Conservation (phyloP, 1,284 basidiomycete genomes). For the Heterobasidion annosum region DNA sequence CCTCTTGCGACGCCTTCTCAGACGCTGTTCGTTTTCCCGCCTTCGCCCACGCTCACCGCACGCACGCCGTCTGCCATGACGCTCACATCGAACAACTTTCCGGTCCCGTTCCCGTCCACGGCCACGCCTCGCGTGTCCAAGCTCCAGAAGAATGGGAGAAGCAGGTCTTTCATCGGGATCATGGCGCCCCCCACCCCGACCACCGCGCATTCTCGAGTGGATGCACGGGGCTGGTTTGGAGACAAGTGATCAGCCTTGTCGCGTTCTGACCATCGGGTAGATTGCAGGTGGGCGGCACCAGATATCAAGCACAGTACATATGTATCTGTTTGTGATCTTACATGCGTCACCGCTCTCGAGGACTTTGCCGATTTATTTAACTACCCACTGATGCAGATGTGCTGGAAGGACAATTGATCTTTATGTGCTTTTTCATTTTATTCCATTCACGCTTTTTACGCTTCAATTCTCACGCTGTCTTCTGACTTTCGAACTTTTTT, state of each 20-base stretch:
- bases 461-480: conserved; percentile 2
- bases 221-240: conserved; percentile 68
- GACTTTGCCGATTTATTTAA: background rate
- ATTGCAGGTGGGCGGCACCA: too few relatives aligned
- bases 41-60: conserved; percentile 56
- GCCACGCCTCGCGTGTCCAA: conserved; percentile 68
- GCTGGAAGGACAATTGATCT: background rate
- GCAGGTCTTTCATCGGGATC: conserved; percentile 63
- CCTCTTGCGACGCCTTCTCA: conserved; percentile 45
- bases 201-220: conserved; percentile 74
- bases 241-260: conserved; percentile 24
- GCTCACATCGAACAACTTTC: conserved; percentile 45
- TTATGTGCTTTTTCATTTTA: background rate
- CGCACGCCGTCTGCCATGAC: conserved; percentile 70
- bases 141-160: conserved; percentile 55
- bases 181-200: conserved; percentile 62
- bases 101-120: conserved; percentile 49
- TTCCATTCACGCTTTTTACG: background rate
- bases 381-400: background rate
- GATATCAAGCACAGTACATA: background rate
- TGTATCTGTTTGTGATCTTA: background rate
- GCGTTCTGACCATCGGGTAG: too few relatives aligned
- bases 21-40: conserved; percentile 77
- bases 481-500: background rate
- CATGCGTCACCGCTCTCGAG: background rate